Evolutionary conservation across 805 yeast species (phyloP).

Genomic region (Grigorovia jiainica): DNA sequence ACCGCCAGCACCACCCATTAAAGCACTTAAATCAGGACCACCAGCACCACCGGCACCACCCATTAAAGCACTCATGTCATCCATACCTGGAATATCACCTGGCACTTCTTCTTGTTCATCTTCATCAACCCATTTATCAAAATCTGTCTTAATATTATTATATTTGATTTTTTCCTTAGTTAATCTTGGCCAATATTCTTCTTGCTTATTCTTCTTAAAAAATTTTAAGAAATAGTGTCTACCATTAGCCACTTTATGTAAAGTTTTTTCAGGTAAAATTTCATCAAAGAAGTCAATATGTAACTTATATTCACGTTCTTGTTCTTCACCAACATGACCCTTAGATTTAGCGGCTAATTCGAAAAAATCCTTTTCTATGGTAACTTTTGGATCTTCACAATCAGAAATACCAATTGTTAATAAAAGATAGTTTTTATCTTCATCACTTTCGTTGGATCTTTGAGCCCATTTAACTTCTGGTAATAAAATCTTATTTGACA

Average conservation of each 20-base stretch:
- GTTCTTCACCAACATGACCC: slow-evolving; percentile 37
- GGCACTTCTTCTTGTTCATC: slow-evolving; percentile 80
- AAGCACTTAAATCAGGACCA: slow-evolving; percentile 31
- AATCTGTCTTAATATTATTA: slow-evolving; percentile 83
- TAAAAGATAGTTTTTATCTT: slow-evolving; percentile 63
- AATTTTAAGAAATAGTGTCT: slow-evolving; percentile 47
- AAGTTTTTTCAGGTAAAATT: slow-evolving; percentile 57
- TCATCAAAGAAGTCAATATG: slow-evolving; percentile 68
- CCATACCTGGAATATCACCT: slow-evolving; percentile 22
- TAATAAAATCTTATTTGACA: slow-evolving; percentile 12
- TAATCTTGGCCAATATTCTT: slow-evolving; percentile 92
- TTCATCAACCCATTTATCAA: slow-evolving; percentile 97
- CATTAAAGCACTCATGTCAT: slow-evolving; percentile 30
- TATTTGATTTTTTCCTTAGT: slow-evolving; percentile 76
- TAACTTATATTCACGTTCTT: slow-evolving; percentile 43
- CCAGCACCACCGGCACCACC: slow-evolving; percentile 24
- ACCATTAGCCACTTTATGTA: slow-evolving; percentile 44
- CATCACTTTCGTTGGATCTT: slow-evolving; percentile 71
- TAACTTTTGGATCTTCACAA: slow-evolving; percentile 51
- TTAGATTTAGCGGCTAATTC: slow-evolving; percentile 35
- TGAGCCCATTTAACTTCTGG: slow-evolving; percentile 89
- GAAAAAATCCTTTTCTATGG: slow-evolving; percentile 47
- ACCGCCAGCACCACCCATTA: slow-evolving; percentile 31
- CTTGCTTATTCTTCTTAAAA: slow-evolving; percentile 59
- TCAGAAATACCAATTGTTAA: slow-evolving; percentile 70